Evolutionary conservation across 1,284 basidiomycete species (phyloP).

Genomic region (Microbotryum scabiosae): DNA sequence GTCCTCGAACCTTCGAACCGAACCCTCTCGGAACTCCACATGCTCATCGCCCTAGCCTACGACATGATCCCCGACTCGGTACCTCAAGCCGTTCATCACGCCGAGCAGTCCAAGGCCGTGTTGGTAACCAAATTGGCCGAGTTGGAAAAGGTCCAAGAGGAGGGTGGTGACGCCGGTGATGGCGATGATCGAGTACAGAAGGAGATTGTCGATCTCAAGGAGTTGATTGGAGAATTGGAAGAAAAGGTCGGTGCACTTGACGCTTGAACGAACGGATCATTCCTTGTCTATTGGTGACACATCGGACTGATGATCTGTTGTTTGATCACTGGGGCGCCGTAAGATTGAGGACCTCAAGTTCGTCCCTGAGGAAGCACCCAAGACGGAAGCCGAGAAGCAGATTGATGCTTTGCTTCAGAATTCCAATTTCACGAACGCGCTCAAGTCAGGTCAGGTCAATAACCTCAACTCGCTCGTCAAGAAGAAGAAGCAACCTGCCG

Average conservation of each 20-base stretch:
- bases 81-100: constrained; percentile 30
- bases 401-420: constrained; percentile 27
- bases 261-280: background rate
- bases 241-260: constrained; percentile 25
- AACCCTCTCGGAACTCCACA: constrained; percentile 32
- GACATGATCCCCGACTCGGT: constrained; percentile 31
- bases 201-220: constrained; percentile 30
- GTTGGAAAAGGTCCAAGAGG: constrained; percentile 9
- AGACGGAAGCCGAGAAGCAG: constrained; percentile 17
- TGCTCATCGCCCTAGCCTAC: constrained; percentile 34
- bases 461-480: constrained; percentile 33
- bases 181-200: constrained; percentile 17
- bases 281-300: background rate
- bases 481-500: constrained; percentile 32
- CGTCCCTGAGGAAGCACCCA: constrained; percentile 24
- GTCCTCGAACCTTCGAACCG: constrained; percentile 28
- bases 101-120: constrained; percentile 32
- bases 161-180: background rate
- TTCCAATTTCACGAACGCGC: constrained; percentile 4
- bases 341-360: constrained; percentile 36
- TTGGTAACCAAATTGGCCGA: constrained; percentile 19
- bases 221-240: constrained; percentile 27
- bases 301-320: background rate
- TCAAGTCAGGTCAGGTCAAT: constrained; percentile 21
- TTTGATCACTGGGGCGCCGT: background rate